These are phyloP conservation scores for Astrothelium subdiscretum DNA, from an alignment of 495 filamentous ascomycete genomes.

Conservation along the genomic window DNA sequence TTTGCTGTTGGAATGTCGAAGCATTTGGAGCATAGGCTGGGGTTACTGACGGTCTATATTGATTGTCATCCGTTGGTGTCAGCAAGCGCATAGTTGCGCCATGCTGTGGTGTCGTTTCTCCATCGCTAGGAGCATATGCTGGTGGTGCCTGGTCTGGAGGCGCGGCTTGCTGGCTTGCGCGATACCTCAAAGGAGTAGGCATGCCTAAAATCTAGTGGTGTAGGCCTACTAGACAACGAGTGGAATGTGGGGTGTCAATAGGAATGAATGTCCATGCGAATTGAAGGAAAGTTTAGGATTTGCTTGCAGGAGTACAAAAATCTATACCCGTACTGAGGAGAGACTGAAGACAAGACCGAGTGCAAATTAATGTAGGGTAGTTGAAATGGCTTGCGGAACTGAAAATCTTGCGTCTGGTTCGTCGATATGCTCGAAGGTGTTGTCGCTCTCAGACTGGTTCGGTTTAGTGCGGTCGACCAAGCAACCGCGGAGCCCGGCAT, in stretches of 20 bases:
- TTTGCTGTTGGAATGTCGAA: background rate
- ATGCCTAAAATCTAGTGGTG: background rate
- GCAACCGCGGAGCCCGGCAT: background rate
- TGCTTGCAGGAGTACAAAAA: background rate
- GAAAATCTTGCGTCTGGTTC: background rate
- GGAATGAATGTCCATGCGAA: background rate
- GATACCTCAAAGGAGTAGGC: slow-evolving; percentile 4
- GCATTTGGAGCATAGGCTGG: slow-evolving; percentile 16
- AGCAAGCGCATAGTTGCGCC: slow-evolving; percentile 52
- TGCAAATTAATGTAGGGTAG: background rate
- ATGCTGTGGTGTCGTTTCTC: slow-evolving; percentile 26
- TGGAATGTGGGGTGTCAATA: slow-evolving; percentile 10
- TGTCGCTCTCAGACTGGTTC: background rate
- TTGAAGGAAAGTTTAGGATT: background rate
- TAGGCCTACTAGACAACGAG: slow-evolving; percentile 8
- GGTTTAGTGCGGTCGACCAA: background rate
- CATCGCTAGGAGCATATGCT: slow-evolving; percentile 14
- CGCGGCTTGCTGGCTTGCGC: slow-evolving; percentile 7
- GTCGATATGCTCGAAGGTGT: background rate
- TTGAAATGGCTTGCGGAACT: background rate
- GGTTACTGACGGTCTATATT: slow-evolving; percentile 35
- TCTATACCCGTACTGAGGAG: background rate
- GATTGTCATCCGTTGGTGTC: slow-evolving; percentile 39
- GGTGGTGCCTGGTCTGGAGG: slow-evolving; percentile 13
- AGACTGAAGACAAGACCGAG: background rate